A percentile compares a stretch with the other conserved stretches of the same genome.
Evolutionary conservation across 2,329 filamentous ascomycete species (phyloP).

Genomic region (Aspergillus fumigatiaffinis): DNA sequence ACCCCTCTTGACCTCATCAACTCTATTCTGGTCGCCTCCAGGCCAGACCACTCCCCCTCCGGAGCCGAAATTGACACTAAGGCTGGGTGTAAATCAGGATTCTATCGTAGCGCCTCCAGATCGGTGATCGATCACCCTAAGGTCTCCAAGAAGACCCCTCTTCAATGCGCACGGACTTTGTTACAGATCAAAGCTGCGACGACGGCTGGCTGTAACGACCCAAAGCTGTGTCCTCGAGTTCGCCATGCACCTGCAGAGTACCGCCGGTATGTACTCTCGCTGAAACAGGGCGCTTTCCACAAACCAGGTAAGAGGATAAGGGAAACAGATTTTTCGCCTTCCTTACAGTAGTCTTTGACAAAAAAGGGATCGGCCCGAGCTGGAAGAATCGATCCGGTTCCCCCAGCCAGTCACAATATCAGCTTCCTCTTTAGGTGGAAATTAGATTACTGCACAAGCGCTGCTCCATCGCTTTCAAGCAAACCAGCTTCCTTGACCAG

Average conservation of each 20-base stretch:
- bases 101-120: not conserved
- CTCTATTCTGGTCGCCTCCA: not conserved
- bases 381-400: not conserved
- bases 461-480: constrained; percentile 45
- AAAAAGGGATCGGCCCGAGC: constrained; percentile 4
- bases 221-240: not conserved
- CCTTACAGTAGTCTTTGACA: not conserved
- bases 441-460: constrained; percentile 13
- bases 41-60: not conserved
- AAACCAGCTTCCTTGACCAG: constrained; percentile 89
- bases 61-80: not conserved
- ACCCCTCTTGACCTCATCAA: not conserved
- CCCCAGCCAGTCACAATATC: constrained; percentile 5
- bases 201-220: not conserved
- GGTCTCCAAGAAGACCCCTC: not conserved
- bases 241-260: not conserved
- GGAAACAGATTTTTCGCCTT: not conserved
- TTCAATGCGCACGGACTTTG: not conserved
- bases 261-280: not conserved
- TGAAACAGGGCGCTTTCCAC: not conserved
- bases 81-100: not conserved
- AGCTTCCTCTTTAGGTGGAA: not conserved
- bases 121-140: not conserved
- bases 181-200: not conserved
- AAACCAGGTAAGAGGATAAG: not conserved